Conservation (phyloP, 345 rosid species). For the Pistacia vera region DNA sequence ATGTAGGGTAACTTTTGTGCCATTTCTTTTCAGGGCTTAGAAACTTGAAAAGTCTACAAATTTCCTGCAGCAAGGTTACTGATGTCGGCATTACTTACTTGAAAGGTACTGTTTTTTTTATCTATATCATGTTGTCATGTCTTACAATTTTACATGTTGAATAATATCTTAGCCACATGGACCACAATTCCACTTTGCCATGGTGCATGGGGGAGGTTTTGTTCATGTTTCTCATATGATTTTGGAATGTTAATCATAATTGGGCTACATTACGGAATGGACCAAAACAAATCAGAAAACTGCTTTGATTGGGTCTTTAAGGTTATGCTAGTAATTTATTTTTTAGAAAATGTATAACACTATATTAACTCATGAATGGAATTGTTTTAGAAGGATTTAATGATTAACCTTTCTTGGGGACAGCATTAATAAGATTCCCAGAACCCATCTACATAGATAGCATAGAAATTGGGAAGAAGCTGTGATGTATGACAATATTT, state of each 20-base stretch:
- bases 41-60: slow-evolving; percentile 70
- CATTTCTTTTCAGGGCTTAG: slow-evolving; percentile 57
- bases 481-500: neutral
- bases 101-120: slow-evolving; percentile 49
- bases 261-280: neutral
- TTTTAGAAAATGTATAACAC: neutral
- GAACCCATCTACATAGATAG: too few species aligned
- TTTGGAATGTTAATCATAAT: neutral
- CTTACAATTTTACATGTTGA: neutral
- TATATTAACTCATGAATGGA: neutral
- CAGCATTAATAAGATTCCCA: too few species aligned
- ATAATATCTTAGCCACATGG: neutral
- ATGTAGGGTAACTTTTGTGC: slow-evolving; percentile 4
- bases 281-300: neutral
- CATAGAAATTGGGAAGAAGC: too few species aligned
- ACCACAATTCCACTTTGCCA: neutral
- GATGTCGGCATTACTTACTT: slow-evolving; percentile 73
- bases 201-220: neutral
- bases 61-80: slow-evolving; percentile 77
- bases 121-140: slow-evolving; percentile 1
- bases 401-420: too few species aligned
- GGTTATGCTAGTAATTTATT: neutral
- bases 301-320: neutral
- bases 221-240: too few species aligned
- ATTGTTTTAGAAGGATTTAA: neutral